Conservation (phyloP, 257 asterid genomes). For the Fraxinus anomala region DNA sequence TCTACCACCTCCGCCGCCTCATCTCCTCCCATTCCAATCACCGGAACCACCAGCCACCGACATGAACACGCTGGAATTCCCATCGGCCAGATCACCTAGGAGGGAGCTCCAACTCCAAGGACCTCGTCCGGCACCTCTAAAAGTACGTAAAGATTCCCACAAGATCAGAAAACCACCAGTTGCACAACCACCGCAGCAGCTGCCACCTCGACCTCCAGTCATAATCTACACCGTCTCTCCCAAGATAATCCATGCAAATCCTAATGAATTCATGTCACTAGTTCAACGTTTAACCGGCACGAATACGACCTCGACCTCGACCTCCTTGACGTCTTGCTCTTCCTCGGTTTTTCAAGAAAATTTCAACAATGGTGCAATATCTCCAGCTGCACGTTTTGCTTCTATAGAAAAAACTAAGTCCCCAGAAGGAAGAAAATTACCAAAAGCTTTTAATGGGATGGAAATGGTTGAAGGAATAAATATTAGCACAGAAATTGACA, state of each 20-base stretch:
- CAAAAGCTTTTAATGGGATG: constrained; percentile 16
- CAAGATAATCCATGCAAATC: constrained; percentile 87
- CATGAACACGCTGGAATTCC: constrained; percentile 54
- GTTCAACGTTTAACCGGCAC: constrained; percentile 91
- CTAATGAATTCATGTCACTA: constrained; percentile 93
- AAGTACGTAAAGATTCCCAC: constrained; percentile 76
- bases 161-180: constrained; percentile 82
- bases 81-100: constrained; percentile 59
- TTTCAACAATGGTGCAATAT: constrained; percentile 43
- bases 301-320: constrained; percentile 30
- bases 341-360: constrained; percentile 30
- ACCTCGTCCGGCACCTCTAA: constrained; percentile 83
- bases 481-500: constrained; percentile 34
- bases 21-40: not conserved
- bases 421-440: constrained; percentile 36
- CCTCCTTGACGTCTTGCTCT: constrained; percentile 24
- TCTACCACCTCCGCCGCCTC: constrained; percentile 1
- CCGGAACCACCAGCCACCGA: constrained; percentile 19
- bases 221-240: constrained; percentile 95
- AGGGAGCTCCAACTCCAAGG: constrained; percentile 86
- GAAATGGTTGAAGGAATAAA: constrained; percentile 40
- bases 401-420: constrained; percentile 60
- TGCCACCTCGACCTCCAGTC: constrained; percentile 78
- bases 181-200: constrained; percentile 40
- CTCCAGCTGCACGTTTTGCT: constrained; percentile 89